Evolutionary conservation across 441 rosid species (phyloP).

Genomic region (Bocquillonia castaneifolia): DNA sequence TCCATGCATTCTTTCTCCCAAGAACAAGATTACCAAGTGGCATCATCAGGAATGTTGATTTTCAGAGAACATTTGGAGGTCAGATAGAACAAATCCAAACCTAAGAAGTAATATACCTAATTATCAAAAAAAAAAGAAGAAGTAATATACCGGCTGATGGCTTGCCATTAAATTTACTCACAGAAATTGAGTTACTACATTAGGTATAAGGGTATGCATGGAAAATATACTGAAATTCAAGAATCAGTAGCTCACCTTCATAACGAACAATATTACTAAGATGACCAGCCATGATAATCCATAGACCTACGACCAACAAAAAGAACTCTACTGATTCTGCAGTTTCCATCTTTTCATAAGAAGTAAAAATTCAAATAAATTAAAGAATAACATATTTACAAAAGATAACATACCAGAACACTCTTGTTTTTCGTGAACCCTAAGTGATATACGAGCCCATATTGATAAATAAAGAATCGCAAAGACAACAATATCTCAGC

Average conservation of each 20-base stretch:
- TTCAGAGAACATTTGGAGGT: neutral
- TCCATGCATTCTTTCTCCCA: neutral
- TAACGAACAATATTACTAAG: constrained; percentile 72
- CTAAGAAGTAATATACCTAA: no score
- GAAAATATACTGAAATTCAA: neutral
- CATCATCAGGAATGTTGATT: neutral
- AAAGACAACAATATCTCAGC: constrained; percentile 83
- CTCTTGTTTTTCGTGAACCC: constrained; percentile 48
- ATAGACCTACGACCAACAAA: constrained; percentile 54
- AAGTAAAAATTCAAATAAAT: constrained; percentile 2
- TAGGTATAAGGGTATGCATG: neutral
- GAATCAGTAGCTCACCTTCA: constrained; percentile 64
- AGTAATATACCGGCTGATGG: neutral
- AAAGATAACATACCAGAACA: constrained; percentile 56
- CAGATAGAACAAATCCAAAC: neutral
- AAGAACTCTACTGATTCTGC: constrained; percentile 9
- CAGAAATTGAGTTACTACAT: neutral
- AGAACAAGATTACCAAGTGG: neutral
- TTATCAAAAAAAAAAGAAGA: no score
- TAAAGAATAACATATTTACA: constrained; percentile 8
- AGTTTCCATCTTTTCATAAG: neutral
- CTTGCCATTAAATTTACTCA: neutral
- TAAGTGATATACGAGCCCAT: constrained; percentile 92
- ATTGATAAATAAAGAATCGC: constrained; percentile 89
- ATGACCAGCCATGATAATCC: constrained; percentile 97